A percentile compares a stretch with the other conserved stretches of the same genome.
Conservation (phyloP, 768 basidiomycete species). For the Termitomyces sp. region DNA sequence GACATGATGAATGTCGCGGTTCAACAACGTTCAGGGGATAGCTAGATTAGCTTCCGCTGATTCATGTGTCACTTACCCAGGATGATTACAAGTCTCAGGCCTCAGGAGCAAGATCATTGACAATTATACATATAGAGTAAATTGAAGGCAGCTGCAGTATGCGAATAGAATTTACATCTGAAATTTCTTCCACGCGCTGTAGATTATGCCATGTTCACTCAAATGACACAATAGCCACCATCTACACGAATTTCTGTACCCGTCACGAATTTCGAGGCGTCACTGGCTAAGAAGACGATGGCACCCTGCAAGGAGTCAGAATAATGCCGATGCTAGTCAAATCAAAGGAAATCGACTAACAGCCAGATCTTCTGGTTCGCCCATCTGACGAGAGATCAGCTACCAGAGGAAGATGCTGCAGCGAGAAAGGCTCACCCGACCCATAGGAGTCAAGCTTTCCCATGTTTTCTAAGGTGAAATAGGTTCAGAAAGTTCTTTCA, state of each 20-base stretch:
- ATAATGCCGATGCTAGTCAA: neutral
- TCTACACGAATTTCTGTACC: constrained; percentile 85
- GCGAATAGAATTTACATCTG: neutral
- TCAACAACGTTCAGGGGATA: neutral
- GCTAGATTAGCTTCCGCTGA: neutral
- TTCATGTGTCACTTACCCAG: neutral
- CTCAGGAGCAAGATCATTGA: neutral
- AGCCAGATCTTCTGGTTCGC: constrained; percentile 89
- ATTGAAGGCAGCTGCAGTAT: neutral
- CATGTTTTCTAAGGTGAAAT: constrained; percentile 62
- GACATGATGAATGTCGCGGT: constrained; percentile 9
- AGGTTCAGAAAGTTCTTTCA: neutral
- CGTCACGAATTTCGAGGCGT: constrained; percentile 89
- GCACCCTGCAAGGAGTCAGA: constrained; percentile 57
- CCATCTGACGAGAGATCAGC: constrained; percentile 54
- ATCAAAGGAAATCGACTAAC: constrained; percentile 37
- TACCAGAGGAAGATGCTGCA: constrained; percentile 7
- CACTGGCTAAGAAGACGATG: constrained; percentile 86
- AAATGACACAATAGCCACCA: constrained; percentile 71
- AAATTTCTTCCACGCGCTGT: neutral
- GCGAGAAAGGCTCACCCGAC: constrained; percentile 51
- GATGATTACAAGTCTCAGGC: neutral
- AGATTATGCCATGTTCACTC: neutral
- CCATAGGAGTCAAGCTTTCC: constrained; percentile 86
- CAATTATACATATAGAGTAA: neutral